These are phyloP conservation scores for Polyplosphaeria fusca DNA, from an alignment of 495 filamentous ascomycete species.

Conservation along the genomic window DNA sequence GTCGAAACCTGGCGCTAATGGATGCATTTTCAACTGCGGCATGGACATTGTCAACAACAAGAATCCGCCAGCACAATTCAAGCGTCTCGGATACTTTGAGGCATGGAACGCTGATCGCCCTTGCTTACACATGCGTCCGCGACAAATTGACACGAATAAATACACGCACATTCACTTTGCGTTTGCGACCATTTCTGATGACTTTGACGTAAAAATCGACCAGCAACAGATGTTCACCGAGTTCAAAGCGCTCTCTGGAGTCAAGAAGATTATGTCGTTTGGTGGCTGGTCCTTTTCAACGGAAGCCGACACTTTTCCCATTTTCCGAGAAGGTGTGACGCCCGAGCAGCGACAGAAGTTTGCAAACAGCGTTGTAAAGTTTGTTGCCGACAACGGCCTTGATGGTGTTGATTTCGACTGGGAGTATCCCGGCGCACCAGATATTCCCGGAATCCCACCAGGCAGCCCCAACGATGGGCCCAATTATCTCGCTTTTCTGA, in stretches of 20 bases:
- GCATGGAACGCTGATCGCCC: neutral
- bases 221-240: conserved; percentile 22
- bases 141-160: neutral
- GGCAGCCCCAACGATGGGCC: conserved; percentile 33
- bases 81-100: neutral
- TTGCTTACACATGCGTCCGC: neutral
- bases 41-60: conserved; percentile 6
- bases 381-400: conserved; percentile 36
- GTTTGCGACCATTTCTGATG: conserved; percentile 42
- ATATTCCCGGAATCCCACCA: conserved; percentile 42
- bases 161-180: conserved; percentile 46
- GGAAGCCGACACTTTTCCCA: conserved; percentile 34
- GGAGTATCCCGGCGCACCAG: conserved; percentile 43
- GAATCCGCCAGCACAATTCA: neutral
- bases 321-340: conserved; percentile 44
- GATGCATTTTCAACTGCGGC: conserved; percentile 5
- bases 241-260: neutral
- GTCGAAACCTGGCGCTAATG: neutral
- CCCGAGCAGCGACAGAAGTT: conserved; percentile 41
- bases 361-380: conserved; percentile 39
- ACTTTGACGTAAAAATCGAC: neutral
- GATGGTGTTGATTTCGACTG: conserved; percentile 47
- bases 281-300: conserved; percentile 51
- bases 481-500: conserved; percentile 40
- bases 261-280: conserved; percentile 46